phyloP scores from a whole-genome alignment of 148 eudicot species.

The Vaccinium macrocarpon region DNA sequence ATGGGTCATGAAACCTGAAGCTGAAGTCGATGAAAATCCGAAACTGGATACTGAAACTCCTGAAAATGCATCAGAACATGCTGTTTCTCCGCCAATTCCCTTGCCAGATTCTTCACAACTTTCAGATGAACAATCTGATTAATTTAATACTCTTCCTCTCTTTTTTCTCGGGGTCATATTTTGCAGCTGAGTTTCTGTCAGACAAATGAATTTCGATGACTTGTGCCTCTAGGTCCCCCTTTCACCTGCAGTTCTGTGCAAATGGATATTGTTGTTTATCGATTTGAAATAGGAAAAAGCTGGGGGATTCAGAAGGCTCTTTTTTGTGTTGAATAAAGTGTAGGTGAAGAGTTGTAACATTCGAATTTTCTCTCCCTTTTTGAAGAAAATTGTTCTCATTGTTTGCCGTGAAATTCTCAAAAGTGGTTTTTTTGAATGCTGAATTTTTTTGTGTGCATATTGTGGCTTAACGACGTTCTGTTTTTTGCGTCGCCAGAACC shows the following conservation, averaged over 20 bases:
- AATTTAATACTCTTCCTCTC: background rate
- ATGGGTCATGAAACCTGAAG: conserved; percentile 17
- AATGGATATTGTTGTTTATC: background rate
- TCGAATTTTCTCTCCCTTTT: no score
- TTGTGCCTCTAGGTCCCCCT: conserved; percentile 12
- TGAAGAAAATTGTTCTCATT: background rate
- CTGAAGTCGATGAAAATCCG: conserved; percentile 16
- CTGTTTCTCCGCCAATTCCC: conserved; percentile 19
- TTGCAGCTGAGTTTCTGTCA: background rate
- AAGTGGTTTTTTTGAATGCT: background rate
- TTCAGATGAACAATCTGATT: conserved; percentile 24
- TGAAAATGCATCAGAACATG: conserved; percentile 18
- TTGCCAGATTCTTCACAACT: conserved; percentile 18
- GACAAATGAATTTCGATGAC: background rate
- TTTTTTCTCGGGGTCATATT: background rate
- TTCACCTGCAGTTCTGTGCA: conserved; percentile 15
- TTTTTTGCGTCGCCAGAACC: background rate
- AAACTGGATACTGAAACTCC: conserved; percentile 6
- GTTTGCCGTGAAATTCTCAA: background rate
- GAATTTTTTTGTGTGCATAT: background rate
- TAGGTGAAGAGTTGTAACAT: conserved; percentile 16
- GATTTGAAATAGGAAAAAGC: background rate
- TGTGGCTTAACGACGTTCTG: background rate
- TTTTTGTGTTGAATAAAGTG: conserved; percentile 24
- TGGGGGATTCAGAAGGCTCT: background rate